Conservation (phyloP, 345 rosid genomes). For the Eucalyptus regnans region DNA sequence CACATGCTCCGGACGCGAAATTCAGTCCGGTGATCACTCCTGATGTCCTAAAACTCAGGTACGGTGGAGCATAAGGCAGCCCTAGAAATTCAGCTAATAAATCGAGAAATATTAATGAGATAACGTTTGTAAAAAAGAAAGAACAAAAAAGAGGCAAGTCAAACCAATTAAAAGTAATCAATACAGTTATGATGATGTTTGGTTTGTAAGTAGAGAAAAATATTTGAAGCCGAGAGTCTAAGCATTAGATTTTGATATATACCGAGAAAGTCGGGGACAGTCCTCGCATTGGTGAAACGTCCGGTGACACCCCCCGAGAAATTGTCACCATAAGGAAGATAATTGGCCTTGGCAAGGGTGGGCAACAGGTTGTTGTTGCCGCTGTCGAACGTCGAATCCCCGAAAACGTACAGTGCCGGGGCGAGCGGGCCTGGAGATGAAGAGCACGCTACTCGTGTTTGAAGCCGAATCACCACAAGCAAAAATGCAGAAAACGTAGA, state of each 20-base stretch:
- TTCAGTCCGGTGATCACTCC: conserved; percentile 10
- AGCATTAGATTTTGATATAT: not conserved
- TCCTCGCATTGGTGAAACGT: conserved; percentile 38
- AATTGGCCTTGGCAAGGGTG: conserved; percentile 27
- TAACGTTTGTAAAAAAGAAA: not conserved
- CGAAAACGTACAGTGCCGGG: conserved; percentile 34
- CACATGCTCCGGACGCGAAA: conserved; percentile 36
- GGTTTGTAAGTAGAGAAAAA: not conserved
- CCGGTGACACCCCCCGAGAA: conserved; percentile 19
- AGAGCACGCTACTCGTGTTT: not conserved
- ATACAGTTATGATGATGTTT: not conserved
- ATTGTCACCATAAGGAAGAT: conserved; percentile 18
- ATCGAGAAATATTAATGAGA: not conserved
- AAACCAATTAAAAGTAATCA: not conserved
- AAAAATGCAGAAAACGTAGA: not conserved
- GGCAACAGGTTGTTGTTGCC: conserved; percentile 39
- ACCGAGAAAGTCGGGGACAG: conserved; percentile 26
- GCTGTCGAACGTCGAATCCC: conserved; percentile 28
- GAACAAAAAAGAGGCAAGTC: not conserved
- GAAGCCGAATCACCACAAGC: not conserved
- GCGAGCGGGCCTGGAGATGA: not conserved
- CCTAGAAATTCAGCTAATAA: conserved; percentile 27
- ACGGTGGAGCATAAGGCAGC: conserved; percentile 35
- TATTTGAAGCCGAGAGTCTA: not conserved
- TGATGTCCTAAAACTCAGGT: not conserved